A percentile compares a stretch with the other conserved stretches of the same genome.
These are phyloP conservation scores for Fusarium praegraminearum DNA, from an alignment of 2,329 filamentous ascomycete genomes.

Conservation along the genomic window DNA sequence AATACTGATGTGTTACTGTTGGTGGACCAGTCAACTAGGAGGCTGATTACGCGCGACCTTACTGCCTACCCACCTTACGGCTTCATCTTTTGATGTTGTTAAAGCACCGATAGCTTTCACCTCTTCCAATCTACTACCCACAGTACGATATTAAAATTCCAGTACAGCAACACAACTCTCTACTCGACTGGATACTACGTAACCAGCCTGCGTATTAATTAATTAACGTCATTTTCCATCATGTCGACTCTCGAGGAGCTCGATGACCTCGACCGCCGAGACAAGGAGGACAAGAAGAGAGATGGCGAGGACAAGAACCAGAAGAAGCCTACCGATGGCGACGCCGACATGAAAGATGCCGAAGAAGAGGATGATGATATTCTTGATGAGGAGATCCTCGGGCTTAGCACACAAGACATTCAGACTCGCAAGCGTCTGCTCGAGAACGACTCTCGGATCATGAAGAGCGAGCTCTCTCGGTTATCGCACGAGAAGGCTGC, in stretches of 20 bases:
- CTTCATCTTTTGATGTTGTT: constrained; percentile 38
- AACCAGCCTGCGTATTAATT: background rate
- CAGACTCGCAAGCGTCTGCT: constrained; percentile 89
- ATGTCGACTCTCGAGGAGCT: constrained; percentile 96
- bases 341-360: constrained; percentile 92
- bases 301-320: constrained; percentile 52
- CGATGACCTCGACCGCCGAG: constrained; percentile 85
- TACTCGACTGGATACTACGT: background rate
- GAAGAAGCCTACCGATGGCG: constrained; percentile 70
- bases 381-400: constrained; percentile 92
- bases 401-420: constrained; percentile 94
- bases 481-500: constrained; percentile 94
- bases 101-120: constrained; percentile 32
- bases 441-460: constrained; percentile 98
- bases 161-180: background rate
- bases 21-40: constrained; percentile 41
- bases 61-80: constrained; percentile 46
- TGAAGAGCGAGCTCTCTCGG: constrained; percentile 96
- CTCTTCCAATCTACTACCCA: constrained; percentile 18
- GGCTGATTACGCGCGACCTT: constrained; percentile 51
- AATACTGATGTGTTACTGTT: constrained; percentile 32
- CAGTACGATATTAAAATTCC: constrained; percentile 3
- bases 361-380: constrained; percentile 80
- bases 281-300: constrained; percentile 75
- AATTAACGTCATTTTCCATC: constrained; percentile 48